phyloP scores from a whole-genome alignment of 306 rosid species.

The Trichosanthes cucumerina region DNA sequence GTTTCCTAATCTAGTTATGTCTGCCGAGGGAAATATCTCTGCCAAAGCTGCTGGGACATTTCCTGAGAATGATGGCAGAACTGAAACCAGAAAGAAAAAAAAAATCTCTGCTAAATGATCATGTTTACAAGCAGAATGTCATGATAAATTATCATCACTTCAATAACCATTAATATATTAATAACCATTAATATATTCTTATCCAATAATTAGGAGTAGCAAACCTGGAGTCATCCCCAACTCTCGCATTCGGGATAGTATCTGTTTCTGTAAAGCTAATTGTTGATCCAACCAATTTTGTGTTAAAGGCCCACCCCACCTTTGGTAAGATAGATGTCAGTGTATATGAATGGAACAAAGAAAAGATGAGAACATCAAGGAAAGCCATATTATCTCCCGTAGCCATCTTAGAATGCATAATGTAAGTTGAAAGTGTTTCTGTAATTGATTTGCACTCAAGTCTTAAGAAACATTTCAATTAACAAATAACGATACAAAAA shows the following conservation, averaged over 20 bases:
- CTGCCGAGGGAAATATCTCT: constrained; percentile 66
- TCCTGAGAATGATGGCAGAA: constrained; percentile 91
- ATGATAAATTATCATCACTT: neutral
- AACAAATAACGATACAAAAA: neutral
- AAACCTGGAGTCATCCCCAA: constrained; percentile 98
- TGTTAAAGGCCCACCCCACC: constrained; percentile 95
- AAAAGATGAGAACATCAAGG: neutral
- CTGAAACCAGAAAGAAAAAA: constrained; percentile 31
- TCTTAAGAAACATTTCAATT: neutral
- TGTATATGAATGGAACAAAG: neutral
- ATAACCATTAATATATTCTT: neutral
- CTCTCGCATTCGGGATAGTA: constrained; percentile 72
- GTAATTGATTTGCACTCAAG: neutral
- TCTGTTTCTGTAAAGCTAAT: constrained; percentile 62
- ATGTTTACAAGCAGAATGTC: neutral
- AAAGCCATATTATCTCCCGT: neutral
- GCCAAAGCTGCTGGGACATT: constrained; percentile 73
- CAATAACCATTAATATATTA: neutral
- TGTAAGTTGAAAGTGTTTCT: neutral
- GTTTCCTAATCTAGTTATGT: constrained; percentile 84
- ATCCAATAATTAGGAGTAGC: neutral
- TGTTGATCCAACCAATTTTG: constrained; percentile 90
- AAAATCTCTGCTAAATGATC: neutral
- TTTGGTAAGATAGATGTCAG: constrained; percentile 27
- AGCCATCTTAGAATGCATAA: neutral